phyloP scores from a whole-genome alignment of 345 rosid genomes.

The Hevea brasiliensis region DNA sequence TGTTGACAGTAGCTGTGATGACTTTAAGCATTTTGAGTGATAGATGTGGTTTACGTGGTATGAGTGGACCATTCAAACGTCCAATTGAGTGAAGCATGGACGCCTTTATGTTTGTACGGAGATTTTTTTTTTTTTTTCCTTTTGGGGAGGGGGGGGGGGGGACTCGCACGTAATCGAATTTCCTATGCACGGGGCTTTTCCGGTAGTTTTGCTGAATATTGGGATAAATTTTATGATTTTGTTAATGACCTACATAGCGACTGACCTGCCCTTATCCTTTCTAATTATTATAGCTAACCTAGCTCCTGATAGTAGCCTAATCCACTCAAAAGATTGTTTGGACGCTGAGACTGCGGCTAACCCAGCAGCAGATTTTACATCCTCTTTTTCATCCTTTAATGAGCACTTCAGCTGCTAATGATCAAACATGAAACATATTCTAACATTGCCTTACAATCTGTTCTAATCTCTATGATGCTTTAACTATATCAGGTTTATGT shows the following conservation, averaged over 20 bases:
- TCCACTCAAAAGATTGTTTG: not conserved
- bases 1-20: too few species aligned
- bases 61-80: too few species aligned
- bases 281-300: not conserved
- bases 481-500: slow-evolving; percentile 54
- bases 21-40: too few species aligned
- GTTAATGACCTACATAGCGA: not conserved
- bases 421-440: not conserved
- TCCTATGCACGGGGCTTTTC: not conserved
- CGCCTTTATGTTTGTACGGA: too few species aligned
- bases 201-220: not conserved
- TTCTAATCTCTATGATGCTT: not conserved
- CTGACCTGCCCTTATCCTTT: not conserved
- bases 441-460: not conserved
- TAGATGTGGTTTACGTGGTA: too few species aligned
- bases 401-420: not conserved
- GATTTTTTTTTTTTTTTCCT: too few species aligned
- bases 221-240: not conserved
- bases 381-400: not conserved
- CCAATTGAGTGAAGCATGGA: too few species aligned
- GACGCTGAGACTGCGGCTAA: not conserved
- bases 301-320: not conserved
- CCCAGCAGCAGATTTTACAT: too few species aligned
- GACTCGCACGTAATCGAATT: too few species aligned
- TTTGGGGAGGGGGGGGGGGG: too few species aligned